Base-by-base conservation (phyloP, 345 rosid genomes). In the Pseudoturritis turrita region DNA sequence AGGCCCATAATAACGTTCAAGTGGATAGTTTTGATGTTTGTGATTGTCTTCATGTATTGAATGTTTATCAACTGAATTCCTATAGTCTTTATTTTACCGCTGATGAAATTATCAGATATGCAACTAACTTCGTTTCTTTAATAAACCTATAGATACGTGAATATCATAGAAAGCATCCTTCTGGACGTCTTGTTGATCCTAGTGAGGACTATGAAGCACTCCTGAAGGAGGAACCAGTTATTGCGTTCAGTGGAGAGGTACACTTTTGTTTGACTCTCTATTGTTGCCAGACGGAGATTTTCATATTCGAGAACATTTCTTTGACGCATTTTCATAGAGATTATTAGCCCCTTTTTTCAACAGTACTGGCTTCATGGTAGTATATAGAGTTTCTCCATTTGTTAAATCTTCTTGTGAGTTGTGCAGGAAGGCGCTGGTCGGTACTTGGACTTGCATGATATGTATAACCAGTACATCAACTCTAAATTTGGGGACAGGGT, bases 161-260 rank as follows among this genome's bases (percentile, higher is more conserved):
- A 67, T 96, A 92, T 74, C 97, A 96, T 50, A 88, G 86, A 77
- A 90, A 77, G 79, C 89, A 96, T 78, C 95, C 93, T 0, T 88
- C 95, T 74, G 96, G 95, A 2, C 91, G 85, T 13, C 84, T 89
- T 59, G 85, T 86, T 63, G 99, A 92, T 83, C 73, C 81, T 29
- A 77, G 75, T 44, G 98, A 87, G 54, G 96, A 90, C 75, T 65
- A 79, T 39, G 99, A 96, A 75, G 86, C 50, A 22, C 74, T 83
- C 15, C 88, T 88, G 59, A 92, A 92, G 71, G 98, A 90, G 76
- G 99, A 96, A 65, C 98, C 92, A 0, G 71, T 62, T 21, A 75
- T 96, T 57, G 85, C 88, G 63, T 96, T 96, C 80, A 90, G 95
- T 51, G 99, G 99, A 33, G 98, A 92, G 98, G 99, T 88, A 55